Evolutionary conservation across 768 basidiomycete species (phyloP).

Genomic region (Hypholoma fasciculare): DNA sequence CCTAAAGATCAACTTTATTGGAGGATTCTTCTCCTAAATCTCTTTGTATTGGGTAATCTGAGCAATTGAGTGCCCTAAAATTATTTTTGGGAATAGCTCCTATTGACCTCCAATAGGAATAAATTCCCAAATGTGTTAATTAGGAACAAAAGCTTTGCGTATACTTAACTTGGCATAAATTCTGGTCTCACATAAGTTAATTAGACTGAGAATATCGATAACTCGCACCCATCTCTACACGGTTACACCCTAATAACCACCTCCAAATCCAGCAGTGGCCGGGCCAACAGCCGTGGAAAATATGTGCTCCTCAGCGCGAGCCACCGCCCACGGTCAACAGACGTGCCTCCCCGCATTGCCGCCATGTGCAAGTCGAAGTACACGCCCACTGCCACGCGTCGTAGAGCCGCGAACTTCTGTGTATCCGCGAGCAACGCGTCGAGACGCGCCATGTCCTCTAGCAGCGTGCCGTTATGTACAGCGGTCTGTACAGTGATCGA

Average conservation of each 20-base stretch:
- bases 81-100: too few species aligned
- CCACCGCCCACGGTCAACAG: not conserved
- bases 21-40: too few species aligned
- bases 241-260: not conserved
- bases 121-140: too few species aligned
- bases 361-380: not conserved
- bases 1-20: too few species aligned
- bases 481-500: not conserved
- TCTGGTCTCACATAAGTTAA: too few species aligned
- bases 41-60: too few species aligned
- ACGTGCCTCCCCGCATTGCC: not conserved
- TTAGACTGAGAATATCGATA: too few species aligned
- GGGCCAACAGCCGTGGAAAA: not conserved
- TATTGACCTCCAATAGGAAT: too few species aligned
- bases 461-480: not conserved
- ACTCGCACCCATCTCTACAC: not conserved
- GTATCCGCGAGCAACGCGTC: not conserved
- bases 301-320: not conserved
- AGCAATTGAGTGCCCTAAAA: too few species aligned
- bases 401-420: not conserved
- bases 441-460: not conserved
- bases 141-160: too few species aligned
- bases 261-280: not conserved
- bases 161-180: too few species aligned
- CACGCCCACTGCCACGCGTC: not conserved